Percentiles rank a stretch among this genome's conserved stretches.
phyloP scores from a whole-genome alignment of 441 rosid genomes.

The Mallotus repandus region DNA sequence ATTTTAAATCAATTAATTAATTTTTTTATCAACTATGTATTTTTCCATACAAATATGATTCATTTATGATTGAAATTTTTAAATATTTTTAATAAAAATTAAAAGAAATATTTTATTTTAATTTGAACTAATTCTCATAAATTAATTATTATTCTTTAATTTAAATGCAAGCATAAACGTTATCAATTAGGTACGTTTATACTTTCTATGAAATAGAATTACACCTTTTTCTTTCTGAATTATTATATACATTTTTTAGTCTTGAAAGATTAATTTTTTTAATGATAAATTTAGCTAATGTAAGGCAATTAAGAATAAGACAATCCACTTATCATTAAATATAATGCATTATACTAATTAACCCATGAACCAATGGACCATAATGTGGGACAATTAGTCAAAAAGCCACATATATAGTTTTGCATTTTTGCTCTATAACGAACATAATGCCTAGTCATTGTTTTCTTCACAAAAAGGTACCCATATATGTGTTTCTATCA shows the following conservation, averaged over 20 bases:
- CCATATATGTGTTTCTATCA: conserved; percentile 31
- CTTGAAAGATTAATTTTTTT: neutral
- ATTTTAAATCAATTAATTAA: no score
- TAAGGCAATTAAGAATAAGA: conserved; percentile 12
- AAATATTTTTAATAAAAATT: no score
- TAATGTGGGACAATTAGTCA: conserved; percentile 31
- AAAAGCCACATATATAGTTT: conserved; percentile 16
- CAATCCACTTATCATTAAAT: conserved; percentile 9
- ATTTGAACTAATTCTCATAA: no score
- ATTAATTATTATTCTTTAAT: no score
- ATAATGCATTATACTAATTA: neutral
- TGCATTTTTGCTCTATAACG: conserved; percentile 18
- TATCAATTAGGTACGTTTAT: no score
- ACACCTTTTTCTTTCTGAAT: no score
- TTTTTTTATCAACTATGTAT: no score
- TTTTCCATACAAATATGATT: no score
- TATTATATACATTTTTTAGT: neutral
- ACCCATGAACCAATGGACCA: neutral
- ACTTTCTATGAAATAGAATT: no score
- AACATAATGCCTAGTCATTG: conserved; percentile 27
- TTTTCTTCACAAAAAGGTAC: conserved; percentile 27
- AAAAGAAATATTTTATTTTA: no score
- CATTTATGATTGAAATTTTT: no score
- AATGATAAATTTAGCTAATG: neutral
- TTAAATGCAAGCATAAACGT: no score